phyloP scores from a whole-genome alignment of 495 filamentous ascomycete species.

The Penicillium paxilli region DNA sequence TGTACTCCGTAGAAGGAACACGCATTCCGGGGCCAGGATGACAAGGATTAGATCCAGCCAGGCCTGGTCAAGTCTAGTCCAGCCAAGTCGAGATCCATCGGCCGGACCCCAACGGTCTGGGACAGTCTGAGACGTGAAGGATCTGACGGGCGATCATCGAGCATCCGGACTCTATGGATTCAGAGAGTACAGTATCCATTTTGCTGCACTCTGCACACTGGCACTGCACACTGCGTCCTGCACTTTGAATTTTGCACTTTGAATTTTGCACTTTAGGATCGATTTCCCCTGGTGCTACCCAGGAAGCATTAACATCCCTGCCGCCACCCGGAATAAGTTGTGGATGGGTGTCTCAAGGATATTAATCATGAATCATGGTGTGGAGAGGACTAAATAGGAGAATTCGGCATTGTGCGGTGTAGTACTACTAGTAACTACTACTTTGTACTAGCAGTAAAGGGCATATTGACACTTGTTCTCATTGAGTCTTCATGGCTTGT shows the following conservation, averaged over 20 bases:
- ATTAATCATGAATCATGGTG: conserved; percentile 6
- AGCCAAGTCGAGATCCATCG: not conserved
- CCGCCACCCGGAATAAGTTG: conserved; percentile 10
- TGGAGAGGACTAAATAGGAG: not conserved
- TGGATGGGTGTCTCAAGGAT: conserved; percentile 17
- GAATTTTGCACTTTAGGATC: too few species aligned
- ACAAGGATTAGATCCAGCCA: not conserved
- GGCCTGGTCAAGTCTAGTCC: not conserved
- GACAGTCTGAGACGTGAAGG: not conserved
- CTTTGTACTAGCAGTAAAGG: too few species aligned
- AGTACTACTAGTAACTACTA: too few species aligned
- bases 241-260: too few species aligned
- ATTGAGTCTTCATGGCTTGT: too few species aligned
- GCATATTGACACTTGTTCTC: too few species aligned
- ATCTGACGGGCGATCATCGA: conserved; percentile 12
- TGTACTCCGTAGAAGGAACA: not conserved
- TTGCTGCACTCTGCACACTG: not conserved
- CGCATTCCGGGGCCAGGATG: not conserved
- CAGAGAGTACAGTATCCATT: not conserved
- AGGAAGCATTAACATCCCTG: conserved; percentile 15
- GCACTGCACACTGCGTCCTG: not conserved
- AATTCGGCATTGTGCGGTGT: too few species aligned
- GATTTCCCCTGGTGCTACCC: conserved; percentile 10
- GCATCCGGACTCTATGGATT: not conserved
- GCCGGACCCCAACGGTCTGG: not conserved